Base-by-base conservation (phyloP, 179 eudicot genomes). In the Drosera spatulata region DNA sequence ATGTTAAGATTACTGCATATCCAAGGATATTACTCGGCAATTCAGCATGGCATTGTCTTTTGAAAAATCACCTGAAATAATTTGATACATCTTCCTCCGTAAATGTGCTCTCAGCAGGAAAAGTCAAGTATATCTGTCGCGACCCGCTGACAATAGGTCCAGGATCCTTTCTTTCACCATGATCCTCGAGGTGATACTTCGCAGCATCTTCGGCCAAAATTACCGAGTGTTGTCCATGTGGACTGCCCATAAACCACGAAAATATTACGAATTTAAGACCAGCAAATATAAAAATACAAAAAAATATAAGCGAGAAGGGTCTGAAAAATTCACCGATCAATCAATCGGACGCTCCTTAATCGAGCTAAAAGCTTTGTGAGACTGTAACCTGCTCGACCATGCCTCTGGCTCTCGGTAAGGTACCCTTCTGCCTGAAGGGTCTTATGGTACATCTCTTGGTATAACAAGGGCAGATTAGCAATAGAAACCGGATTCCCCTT, bases 51-150 rank as follows among this genome's bases (percentile, higher is more conserved):
- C 33, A 22, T 22, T 22, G 33, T 22, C 33, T 22, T 22, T 1
- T 1, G 33, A 0, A 22, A 22, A 22, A 22, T 22, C 70, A 90
- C 99, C 70, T 80, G 77, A 94, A 94, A 79, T 94, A 82, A 68
- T 73, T 67, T 41, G 82, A 80, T 52, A 90, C 91, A 65, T 94
- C 99, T 61, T 74, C 84, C 68, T 94, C 97, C 0, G 83, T 69
- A 67, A 94, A 94, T 42, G 83, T 85, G 74, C 99, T 90, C 61
- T 94, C 96, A 39, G 96, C 85, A 1, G 97, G 99, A 67, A 90
- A 94, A 47, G 99, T 94, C 63, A 94, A 57, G 73, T 86, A 94
- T 65, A 94, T 83, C 63, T 94, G 99, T 9, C 91, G 76, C 42
- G 95, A 86, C 55, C 87, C 80, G 15, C 68, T 69, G 11, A 79